Evolutionary conservation across 352 stramenopile genomes (phyloP), one percentile per base, ranked within the genome.

Genomic region (Globisporangium yorkense): DNA sequence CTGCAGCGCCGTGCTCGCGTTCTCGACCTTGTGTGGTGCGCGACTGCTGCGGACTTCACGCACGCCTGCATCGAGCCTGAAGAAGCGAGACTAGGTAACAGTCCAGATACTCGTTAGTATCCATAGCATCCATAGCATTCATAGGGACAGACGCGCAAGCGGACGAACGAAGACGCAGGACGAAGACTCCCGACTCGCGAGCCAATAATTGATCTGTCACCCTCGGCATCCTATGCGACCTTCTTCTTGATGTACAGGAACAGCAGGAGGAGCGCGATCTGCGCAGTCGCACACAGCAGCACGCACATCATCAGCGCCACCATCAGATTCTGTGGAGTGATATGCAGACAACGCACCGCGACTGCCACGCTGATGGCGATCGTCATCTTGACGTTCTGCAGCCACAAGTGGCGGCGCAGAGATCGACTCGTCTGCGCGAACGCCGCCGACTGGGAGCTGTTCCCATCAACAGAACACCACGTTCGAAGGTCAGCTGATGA

Each of bases 351-450:
- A 39, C 82, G 31, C 84, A 95, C 86, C 61, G 74, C 55, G 66
- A 83, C 67, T 37, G 90, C 63, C 55, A 87, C 66, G 54, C 71
- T 78, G 37, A 90, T 87, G 16, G 81, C 79, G 61, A 92, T 82
- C 57, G 80, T 93, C 82, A 94, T 88, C 68, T 95, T 95, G 33
- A 95, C 65, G 52, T 95, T 95, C 62, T 95, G 77, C 69, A 85
- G 79, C 86, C 86, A 95, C 31, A 95, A 61, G 47, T 90, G 78
- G 24, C 84, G 84, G 8, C 84, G 86, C 6, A 95, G 70, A 54
- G 72, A 88, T 51, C 71, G 80, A 57, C 84, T 95, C n/a, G 84
- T 90, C 56, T 94, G 75, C 20, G 84, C 84, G 66, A 95, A 95
- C 2, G 80, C 81, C 33, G 84, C 68, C 0, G 85, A 91, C 51